Percentiles rank a stretch among this genome's conserved stretches.
phyloP scores from a whole-genome alignment of 331 rosid genomes.

The Dryas integrifolia region DNA sequence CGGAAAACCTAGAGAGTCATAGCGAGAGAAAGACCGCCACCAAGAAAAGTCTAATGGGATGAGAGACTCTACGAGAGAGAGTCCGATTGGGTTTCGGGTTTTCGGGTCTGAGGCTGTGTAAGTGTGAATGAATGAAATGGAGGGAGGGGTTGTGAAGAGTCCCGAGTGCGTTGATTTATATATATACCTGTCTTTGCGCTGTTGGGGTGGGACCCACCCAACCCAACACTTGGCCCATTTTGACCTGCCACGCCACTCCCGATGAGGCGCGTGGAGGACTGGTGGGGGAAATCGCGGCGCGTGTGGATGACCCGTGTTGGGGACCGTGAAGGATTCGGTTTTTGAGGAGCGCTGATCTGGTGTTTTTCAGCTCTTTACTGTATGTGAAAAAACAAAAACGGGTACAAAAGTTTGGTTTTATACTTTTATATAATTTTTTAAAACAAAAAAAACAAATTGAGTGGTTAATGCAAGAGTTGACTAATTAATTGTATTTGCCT shows the following conservation, averaged over 20 bases:
- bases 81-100: not conserved
- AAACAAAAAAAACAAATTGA: too few relatives aligned
- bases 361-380: not conserved
- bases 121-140: not conserved
- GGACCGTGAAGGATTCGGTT: not conserved
- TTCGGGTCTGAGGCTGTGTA: not conserved
- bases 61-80: not conserved
- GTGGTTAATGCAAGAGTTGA: not conserved
- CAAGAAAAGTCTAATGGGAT: conserved; percentile 9
- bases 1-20: conserved; percentile 9
- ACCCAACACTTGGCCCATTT: not conserved
- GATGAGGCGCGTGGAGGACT: not conserved
- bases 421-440: not conserved
- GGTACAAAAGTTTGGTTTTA: too few relatives aligned
- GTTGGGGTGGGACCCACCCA: not conserved
- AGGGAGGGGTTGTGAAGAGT: not conserved
- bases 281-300: too few relatives aligned
- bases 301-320: too few relatives aligned
- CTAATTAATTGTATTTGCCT: not conserved
- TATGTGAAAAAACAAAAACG: too few relatives aligned
- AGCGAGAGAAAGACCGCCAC: not conserved
- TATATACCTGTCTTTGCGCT: not conserved
- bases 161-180: not conserved
- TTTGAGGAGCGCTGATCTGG: not conserved
- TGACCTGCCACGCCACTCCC: not conserved